phyloP scores from a whole-genome alignment of 176 grass and related monocot species.

The Cymbopogon citratus region DNA sequence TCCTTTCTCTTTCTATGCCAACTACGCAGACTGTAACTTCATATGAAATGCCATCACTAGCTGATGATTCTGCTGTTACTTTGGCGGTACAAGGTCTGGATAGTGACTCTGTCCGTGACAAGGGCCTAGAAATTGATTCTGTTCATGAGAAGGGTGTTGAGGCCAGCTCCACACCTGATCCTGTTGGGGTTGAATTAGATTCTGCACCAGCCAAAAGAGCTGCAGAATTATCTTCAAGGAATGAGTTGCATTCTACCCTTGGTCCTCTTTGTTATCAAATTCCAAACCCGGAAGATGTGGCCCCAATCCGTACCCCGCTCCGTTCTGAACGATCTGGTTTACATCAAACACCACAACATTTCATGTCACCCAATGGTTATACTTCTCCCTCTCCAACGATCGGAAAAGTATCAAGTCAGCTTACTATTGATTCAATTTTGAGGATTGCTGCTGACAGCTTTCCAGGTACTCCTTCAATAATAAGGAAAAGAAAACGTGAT shows the following conservation, averaged over 20 bases:
- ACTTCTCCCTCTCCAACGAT: constrained; percentile 32
- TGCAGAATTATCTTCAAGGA: constrained; percentile 10
- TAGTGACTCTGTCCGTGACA: constrained; percentile 40
- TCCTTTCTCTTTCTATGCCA: constrained; percentile 30
- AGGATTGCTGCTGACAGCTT: constrained; percentile 75
- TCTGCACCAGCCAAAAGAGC: constrained; percentile 18
- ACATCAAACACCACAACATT: constrained; percentile 25
- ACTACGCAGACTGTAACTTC: constrained; percentile 23
- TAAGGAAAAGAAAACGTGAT: constrained; percentile 75
- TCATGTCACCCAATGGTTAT: constrained; percentile 25
- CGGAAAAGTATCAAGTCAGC: constrained; percentile 29
- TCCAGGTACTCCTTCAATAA: constrained; percentile 76
- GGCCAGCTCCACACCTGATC: constrained; percentile 22
- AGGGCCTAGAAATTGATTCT: constrained; percentile 29
- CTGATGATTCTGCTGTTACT: constrained; percentile 46
- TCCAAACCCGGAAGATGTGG: constrained; percentile 51
- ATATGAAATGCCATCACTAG: constrained; percentile 13
- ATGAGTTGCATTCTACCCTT: constrained; percentile 36
- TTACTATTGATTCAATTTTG: constrained; percentile 72
- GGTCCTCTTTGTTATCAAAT: constrained; percentile 79
- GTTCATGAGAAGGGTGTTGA: constrained; percentile 33
- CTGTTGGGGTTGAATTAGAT: constrained; percentile 23
- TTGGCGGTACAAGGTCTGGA: constrained; percentile 15
- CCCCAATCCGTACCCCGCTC: constrained; percentile 28
- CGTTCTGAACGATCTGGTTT: constrained; percentile 24